Percentiles rank a stretch among this genome's conserved stretches.
Evolutionary conservation across 257 asterid genomes (phyloP).

Genomic region (Scutellaria baicalensis): DNA sequence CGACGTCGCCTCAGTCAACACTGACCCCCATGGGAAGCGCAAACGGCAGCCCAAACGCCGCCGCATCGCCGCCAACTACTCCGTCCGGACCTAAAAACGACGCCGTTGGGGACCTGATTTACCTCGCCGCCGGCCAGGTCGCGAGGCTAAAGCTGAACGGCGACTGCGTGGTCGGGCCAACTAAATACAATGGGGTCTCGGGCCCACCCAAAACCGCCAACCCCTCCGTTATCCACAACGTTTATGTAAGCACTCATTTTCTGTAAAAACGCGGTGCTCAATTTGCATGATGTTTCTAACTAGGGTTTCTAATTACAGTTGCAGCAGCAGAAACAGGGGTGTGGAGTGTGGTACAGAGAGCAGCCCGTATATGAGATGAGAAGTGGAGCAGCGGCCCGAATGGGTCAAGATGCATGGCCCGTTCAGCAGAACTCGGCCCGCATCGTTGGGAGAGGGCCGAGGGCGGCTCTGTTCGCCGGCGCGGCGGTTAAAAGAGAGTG

Average conservation of each 20-base stretch:
- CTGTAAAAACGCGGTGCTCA: neutral
- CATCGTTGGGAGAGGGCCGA: slow-evolving; percentile 11
- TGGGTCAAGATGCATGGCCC: slow-evolving; percentile 31
- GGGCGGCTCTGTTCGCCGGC: slow-evolving; percentile 3
- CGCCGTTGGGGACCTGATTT: slow-evolving; percentile 43
- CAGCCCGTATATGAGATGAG: slow-evolving; percentile 8
- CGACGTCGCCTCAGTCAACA: slow-evolving; percentile 67
- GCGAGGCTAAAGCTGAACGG: slow-evolving; percentile 37
- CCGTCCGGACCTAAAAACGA: slow-evolving; percentile 20
- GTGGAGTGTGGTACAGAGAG: slow-evolving; percentile 33
- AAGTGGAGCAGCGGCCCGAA: neutral
- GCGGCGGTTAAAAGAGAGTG: slow-evolving; percentile 38
- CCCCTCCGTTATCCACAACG: slow-evolving; percentile 10
- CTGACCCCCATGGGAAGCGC: slow-evolving; percentile 28
- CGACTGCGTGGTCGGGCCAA: slow-evolving; percentile 14
- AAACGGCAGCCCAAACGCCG: slow-evolving; percentile 42
- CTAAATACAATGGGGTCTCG: neutral
- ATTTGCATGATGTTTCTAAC: neutral
- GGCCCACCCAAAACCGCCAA: slow-evolving; percentile 18
- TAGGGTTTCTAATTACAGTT: neutral
- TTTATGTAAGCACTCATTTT: slow-evolving; percentile 23
- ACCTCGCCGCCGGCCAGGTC: slow-evolving; percentile 49
- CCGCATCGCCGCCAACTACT: too few species aligned
- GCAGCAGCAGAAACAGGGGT: slow-evolving; percentile 23
- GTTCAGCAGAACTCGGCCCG: slow-evolving; percentile 21